phyloP scores from a whole-genome alignment of 306 rosid species.

The Gillenia trifoliata region DNA sequence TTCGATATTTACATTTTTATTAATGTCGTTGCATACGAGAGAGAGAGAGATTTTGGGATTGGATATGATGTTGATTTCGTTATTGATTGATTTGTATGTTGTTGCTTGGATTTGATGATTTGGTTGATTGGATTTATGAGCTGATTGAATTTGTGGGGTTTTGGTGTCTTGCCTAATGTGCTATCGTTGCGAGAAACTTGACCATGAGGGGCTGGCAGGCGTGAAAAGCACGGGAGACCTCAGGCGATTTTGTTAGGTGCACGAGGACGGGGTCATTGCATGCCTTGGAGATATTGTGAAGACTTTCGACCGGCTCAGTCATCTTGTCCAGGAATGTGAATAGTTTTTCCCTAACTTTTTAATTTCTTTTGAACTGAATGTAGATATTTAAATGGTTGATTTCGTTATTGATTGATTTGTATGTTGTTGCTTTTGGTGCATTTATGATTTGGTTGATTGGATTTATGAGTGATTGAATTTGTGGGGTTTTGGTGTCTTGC shows the following conservation, averaged over 20 bases:
- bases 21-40: not conserved
- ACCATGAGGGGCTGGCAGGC: conserved; percentile 6
- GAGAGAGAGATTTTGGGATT: not conserved
- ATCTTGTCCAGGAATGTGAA: conserved; percentile 20
- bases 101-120: not conserved
- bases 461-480: too few relatives aligned
- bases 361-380: not conserved
- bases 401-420: too few relatives aligned
- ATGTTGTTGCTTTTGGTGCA: too few relatives aligned
- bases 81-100: not conserved
- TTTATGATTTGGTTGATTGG: too few relatives aligned
- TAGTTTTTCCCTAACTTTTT: not conserved
- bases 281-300: conserved; percentile 36
- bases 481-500: too few relatives aligned
- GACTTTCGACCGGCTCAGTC: conserved; percentile 30
- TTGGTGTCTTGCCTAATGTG: conserved; percentile 15
- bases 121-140: not conserved
- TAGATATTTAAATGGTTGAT: not conserved
- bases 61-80: conserved; percentile 30
- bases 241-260: conserved; percentile 21
- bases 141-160: not conserved
- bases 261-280: conserved; percentile 38
- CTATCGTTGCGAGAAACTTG: conserved; percentile 34
- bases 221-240: conserved; percentile 9
- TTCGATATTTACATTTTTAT: conserved; percentile 2